Evolutionary conservation across 306 rosid genomes (phyloP).

Genomic region (Ochetophila trinervis): DNA sequence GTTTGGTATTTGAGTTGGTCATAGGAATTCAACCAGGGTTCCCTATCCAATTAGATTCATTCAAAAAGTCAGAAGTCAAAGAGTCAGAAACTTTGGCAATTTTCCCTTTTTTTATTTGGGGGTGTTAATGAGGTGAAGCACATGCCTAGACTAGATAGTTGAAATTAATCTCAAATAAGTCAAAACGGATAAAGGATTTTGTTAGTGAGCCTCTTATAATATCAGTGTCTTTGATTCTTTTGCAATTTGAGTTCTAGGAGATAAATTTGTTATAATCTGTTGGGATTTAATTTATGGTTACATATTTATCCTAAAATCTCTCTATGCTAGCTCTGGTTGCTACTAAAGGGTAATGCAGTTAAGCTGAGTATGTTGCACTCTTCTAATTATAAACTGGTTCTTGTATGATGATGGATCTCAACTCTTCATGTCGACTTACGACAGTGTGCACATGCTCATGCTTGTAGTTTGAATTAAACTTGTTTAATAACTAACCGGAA

Average conservation of each 20-base stretch:
- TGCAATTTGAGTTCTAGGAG: background rate
- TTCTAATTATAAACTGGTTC: no score
- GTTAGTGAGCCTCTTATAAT: background rate
- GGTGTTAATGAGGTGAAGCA: constrained; percentile 36
- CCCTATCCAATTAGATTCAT: constrained; percentile 17
- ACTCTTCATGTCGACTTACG: background rate
- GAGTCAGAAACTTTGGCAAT: constrained; percentile 36
- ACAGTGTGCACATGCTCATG: background rate
- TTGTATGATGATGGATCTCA: background rate
- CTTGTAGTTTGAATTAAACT: no score
- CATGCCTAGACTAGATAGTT: constrained; percentile 34
- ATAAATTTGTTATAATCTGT: background rate
- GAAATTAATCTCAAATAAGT: constrained; percentile 21
- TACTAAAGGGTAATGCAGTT: background rate
- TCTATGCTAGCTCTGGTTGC: background rate
- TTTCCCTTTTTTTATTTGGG: constrained; percentile 22
- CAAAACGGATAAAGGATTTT: constrained; percentile 16
- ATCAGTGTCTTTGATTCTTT: background rate
- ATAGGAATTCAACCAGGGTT: constrained; percentile 1
- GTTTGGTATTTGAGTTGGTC: constrained; percentile 4
- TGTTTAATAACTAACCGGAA: no score
- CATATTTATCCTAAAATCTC: background rate
- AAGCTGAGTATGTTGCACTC: background rate
- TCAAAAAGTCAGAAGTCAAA: constrained; percentile 39
- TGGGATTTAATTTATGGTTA: background rate